Percentiles rank a stretch among this genome's conserved stretches.
Conservation (phyloP, 1,284 basidiomycete genomes). For the Cutaneotrichosporon arboriforme region DNA sequence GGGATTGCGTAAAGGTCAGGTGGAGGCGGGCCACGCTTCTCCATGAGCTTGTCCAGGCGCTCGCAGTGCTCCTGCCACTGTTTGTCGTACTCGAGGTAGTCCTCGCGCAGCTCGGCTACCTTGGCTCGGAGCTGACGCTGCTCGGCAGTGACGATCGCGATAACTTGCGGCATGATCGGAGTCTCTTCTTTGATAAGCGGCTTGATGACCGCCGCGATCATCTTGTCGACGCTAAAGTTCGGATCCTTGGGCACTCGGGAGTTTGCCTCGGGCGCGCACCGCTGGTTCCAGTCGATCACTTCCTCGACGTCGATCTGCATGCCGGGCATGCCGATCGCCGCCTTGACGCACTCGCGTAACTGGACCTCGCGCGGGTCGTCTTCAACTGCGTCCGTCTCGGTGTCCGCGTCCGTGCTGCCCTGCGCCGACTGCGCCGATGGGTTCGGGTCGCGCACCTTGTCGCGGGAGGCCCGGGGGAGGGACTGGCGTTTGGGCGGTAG, state of each 20-base stretch:
- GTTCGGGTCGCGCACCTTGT: slow-evolving; percentile 2
- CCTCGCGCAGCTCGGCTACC: slow-evolving; percentile 55
- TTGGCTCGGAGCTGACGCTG: slow-evolving; percentile 57
- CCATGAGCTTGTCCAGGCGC: slow-evolving; percentile 54
- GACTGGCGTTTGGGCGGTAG: slow-evolving; percentile 10
- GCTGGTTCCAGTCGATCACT: slow-evolving; percentile 29
- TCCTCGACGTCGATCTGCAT: slow-evolving; percentile 16
- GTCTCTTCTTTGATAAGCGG: slow-evolving; percentile 18
- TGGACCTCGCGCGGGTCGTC: slow-evolving; percentile 13
- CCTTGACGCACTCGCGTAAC: slow-evolving; percentile 20
- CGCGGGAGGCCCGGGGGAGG: background rate
- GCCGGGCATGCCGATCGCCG: background rate
- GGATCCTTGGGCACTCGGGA: slow-evolving; percentile 9
- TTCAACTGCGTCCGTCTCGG: slow-evolving; percentile 14
- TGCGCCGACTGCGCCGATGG: slow-evolving; percentile 28
- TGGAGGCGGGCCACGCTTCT: slow-evolving; percentile 38
- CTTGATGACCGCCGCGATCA: slow-evolving; percentile 17
- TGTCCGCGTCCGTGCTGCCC: slow-evolving; percentile 29
- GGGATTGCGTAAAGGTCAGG: slow-evolving; percentile 34
- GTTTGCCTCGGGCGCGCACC: slow-evolving; percentile 20
- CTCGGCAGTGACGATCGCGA: slow-evolving; percentile 18
- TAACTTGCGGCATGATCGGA: slow-evolving; percentile 7
- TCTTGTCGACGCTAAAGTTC: slow-evolving; percentile 9
- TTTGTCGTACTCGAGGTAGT: slow-evolving; percentile 65
- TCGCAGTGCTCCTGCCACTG: slow-evolving; percentile 67